Conservation (phyloP, 2,329 filamentous ascomycete species). For the Venturia nashicola region DNA sequence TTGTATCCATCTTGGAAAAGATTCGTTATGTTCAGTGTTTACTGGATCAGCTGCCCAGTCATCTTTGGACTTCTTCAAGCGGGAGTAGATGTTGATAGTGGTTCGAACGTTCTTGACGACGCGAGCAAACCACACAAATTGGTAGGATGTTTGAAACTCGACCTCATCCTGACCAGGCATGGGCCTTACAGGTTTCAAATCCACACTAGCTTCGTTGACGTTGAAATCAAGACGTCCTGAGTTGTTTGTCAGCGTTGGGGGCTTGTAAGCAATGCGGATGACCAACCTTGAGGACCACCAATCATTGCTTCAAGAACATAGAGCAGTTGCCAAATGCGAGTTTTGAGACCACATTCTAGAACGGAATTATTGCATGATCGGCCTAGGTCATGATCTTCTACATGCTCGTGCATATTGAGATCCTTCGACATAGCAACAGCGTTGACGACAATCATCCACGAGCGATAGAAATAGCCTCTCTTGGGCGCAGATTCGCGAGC, state of each 20-base stretch:
- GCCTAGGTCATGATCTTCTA: conserved; percentile 62
- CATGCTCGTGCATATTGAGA: conserved; percentile 78
- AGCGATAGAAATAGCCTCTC: conserved; percentile 89
- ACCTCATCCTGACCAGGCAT: conserved; percentile 57
- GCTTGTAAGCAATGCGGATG: background rate
- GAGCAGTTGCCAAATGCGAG: conserved; percentile 78
- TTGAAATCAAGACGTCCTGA: conserved; percentile 70
- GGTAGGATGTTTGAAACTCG: conserved; percentile 67
- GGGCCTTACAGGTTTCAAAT: conserved; percentile 55
- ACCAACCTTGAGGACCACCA: conserved; percentile 75
- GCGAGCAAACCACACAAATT: conserved; percentile 71
- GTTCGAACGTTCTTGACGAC: conserved; percentile 66
- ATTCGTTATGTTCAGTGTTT: conserved; percentile 66
- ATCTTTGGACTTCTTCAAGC: conserved; percentile 59
- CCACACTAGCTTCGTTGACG: conserved; percentile 62
- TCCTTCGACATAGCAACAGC: conserved; percentile 91
- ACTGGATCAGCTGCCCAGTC: conserved; percentile 82
- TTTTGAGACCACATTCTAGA: conserved; percentile 76
- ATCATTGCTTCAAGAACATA: conserved; percentile 86
- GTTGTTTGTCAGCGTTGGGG: conserved; percentile 10
- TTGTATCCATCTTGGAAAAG: conserved; percentile 62
- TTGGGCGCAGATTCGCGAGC: conserved; percentile 86
- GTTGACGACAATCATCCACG: conserved; percentile 91
- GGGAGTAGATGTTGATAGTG: conserved; percentile 64
- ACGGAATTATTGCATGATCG: conserved; percentile 54